Percentiles rank a stretch among this genome's conserved stretches.
phyloP scores from a whole-genome alignment of 495 filamentous ascomycete species.

The Hypoxylon fuscum region DNA sequence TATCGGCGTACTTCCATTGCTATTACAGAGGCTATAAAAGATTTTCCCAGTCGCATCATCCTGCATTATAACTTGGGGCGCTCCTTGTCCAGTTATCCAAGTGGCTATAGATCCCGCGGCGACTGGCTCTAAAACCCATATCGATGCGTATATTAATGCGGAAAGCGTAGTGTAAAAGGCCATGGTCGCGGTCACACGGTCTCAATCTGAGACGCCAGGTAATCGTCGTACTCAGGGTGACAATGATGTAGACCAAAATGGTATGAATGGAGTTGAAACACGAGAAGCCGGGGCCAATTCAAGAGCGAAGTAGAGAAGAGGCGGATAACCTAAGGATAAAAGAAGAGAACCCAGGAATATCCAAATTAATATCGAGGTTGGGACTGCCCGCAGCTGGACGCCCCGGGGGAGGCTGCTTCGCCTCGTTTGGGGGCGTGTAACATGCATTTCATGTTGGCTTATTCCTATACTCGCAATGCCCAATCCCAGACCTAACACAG shows the following conservation, averaged over 20 bases:
- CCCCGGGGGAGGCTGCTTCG: neutral
- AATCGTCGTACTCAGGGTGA: neutral
- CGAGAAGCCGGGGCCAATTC: neutral
- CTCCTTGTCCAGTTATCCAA: slow-evolving; percentile 42
- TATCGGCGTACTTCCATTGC: slow-evolving; percentile 18
- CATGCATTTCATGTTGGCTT: neutral
- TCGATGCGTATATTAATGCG: neutral
- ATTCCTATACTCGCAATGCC: neutral
- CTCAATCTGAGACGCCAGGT: neutral
- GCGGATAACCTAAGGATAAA: neutral
- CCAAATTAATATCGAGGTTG: neutral
- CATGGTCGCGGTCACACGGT: neutral
- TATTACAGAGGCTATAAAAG: slow-evolving; percentile 50
- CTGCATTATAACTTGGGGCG: slow-evolving; percentile 48
- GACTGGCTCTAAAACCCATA: neutral
- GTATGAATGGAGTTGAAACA: neutral
- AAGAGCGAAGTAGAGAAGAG: neutral
- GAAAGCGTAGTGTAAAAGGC: neutral
- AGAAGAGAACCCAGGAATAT: neutral
- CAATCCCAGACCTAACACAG: neutral
- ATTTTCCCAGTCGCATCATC: slow-evolving; percentile 46
- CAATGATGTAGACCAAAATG: neutral
- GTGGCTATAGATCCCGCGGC: slow-evolving; percentile 35
- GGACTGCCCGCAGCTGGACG: neutral
- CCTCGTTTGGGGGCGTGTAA: neutral